These are phyloP conservation scores for Boletus sp. DNA, from an alignment of 1,284 basidiomycete genomes.

Conservation along the genomic window DNA sequence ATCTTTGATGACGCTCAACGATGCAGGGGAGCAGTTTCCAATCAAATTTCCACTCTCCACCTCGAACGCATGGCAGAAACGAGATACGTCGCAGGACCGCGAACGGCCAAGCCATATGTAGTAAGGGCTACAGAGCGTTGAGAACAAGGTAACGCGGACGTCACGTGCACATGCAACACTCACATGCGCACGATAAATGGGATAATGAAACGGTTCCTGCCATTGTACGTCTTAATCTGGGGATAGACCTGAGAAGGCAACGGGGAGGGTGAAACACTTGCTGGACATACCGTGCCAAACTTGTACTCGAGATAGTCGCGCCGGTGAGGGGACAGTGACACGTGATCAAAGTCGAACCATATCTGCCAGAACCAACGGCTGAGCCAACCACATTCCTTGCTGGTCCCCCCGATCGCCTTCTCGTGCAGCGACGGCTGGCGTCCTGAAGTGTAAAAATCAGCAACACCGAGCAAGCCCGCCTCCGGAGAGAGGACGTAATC, in stretches of 20 bases:
- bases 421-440: slow-evolving; percentile 53
- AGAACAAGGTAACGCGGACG: slow-evolving; percentile 1
- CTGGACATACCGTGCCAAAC: slow-evolving; percentile 58
- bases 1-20: slow-evolving; percentile 35
- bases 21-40: slow-evolving; percentile 45
- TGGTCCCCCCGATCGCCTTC: slow-evolving; percentile 67
- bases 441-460: slow-evolving; percentile 78
- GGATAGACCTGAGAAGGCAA: background rate
- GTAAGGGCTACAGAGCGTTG: slow-evolving; percentile 44
- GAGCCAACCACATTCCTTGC: slow-evolving; percentile 70
- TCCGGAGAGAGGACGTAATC: slow-evolving; percentile 66
- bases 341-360: slow-evolving; percentile 80
- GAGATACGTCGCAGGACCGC: slow-evolving; percentile 59
- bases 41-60: slow-evolving; percentile 67
- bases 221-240: slow-evolving; percentile 65
- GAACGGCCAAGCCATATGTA: slow-evolving; percentile 80
- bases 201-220: slow-evolving; percentile 68
- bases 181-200: slow-evolving; percentile 68
- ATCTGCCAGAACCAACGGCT: slow-evolving; percentile 81
- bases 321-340: slow-evolving; percentile 65
- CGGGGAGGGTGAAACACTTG: background rate
- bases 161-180: slow-evolving; percentile 13
- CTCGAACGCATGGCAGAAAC: slow-evolving; percentile 63
- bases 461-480: slow-evolving; percentile 66
- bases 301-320: slow-evolving; percentile 79